Percentiles rank a stretch among this genome's conserved stretches.
Evolutionary conservation across 371 early-diverging fungal species (phyloP).

Genomic region (Smittium culicis): DNA sequence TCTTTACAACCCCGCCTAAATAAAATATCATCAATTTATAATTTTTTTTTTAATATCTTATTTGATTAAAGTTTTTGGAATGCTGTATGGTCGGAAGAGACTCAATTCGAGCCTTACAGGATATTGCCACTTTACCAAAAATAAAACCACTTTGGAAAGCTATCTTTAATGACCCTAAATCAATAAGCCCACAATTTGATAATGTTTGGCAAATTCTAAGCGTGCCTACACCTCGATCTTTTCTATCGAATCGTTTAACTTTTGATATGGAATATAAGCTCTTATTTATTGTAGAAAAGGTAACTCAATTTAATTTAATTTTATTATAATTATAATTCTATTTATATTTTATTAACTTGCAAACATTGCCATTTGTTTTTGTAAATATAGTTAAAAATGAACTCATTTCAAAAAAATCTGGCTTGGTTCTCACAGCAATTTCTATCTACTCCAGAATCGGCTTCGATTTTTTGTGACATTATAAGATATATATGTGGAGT

Average conservation of each 20-base stretch:
- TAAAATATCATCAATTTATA: no score
- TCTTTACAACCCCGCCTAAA: constrained; percentile 4
- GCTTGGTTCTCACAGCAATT: constrained; percentile 52
- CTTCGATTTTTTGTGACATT: constrained; percentile 47
- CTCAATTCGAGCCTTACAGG: constrained; percentile 51
- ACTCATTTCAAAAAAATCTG: constrained; percentile 42
- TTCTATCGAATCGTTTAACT: constrained; percentile 45
- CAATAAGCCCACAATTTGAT: constrained; percentile 39
- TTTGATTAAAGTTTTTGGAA: constrained; percentile 29
- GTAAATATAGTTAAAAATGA: constrained; percentile 31
- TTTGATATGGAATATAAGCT: constrained; percentile 58
- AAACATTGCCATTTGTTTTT: constrained; percentile 12
- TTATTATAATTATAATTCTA: background rate
- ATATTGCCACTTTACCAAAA: constrained; percentile 40
- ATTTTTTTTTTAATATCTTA: background rate
- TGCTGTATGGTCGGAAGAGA: constrained; percentile 57
- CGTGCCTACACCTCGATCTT: constrained; percentile 47
- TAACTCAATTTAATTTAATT: constrained; percentile 14
- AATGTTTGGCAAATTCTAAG: constrained; percentile 38
- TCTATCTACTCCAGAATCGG: constrained; percentile 43
- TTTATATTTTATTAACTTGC: background rate
- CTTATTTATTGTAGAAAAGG: constrained; percentile 49
- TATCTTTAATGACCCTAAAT: constrained; percentile 39
- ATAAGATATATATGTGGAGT: constrained; percentile 64
- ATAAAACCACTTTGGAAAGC: constrained; percentile 48